Base-by-base conservation (phyloP, 345 rosid genomes). In the Euphorbia peplus region DNA sequence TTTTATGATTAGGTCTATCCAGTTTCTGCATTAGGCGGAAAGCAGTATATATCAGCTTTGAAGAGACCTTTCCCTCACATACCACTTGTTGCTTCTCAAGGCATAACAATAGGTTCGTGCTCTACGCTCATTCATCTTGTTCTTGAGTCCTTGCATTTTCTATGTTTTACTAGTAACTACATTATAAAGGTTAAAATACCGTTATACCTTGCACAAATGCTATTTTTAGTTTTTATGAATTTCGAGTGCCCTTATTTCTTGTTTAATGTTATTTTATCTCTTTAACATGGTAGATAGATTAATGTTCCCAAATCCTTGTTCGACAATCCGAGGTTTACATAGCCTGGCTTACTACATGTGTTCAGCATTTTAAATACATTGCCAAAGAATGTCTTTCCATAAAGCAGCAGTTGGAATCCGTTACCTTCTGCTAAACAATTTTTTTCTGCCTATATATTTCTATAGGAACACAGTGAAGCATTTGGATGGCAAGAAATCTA, bases 11-110 rank as follows among this genome's bases (percentile, higher is more conserved):
- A 86, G 87, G 81, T 86, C 15, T 86, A 86, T 64, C 88, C 88
- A 58, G 85, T 87, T 76, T 83, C 91, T 19, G 79, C 82, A 12
- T 67, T 84, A 56, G 91, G 87, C 51, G 87, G 88, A 44, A 53
- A 64, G 52, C 75, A 19, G 26, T 87, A 79, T 67, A 76, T 83
- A 67, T 77, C 87, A 55, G 85, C 88, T 52, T 71, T 83, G 22
- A 75, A 74, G 82, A 87, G 79, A 81, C 91, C 87, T 62, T 87
- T 87, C 60, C 55, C 79, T 69, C 76, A 81, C 82, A 84, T 84
- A 68, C 79, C 83, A 58, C 76, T 87, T 84, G 78, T 84, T 74
- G 91, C 87, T 69, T 84, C 88, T 63, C 87, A 87, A 73, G 91
- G 88, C 80, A 71, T 86, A 65, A 76, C 63, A 21, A 62, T 81